Base-by-base conservation (phyloP, 2,329 filamentous ascomycete genomes). In the Talaromyces sp. region DNA sequence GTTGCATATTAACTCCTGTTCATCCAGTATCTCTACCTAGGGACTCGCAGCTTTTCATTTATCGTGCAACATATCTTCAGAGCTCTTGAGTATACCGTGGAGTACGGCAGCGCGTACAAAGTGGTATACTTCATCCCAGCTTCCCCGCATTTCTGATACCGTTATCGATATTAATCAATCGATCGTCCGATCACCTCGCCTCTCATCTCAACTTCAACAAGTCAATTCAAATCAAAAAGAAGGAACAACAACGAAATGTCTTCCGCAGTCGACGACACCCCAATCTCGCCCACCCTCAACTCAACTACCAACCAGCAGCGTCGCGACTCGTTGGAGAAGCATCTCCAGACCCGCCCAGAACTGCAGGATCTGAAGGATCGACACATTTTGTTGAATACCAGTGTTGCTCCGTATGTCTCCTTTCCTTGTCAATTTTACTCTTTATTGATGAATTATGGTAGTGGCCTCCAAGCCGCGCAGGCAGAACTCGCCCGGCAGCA, bases 311-410 rank as follows among this genome's bases (percentile, higher is more conserved):
- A 84, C 67, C 80, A 82, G 69, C 81, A 83, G 68, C 82, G 82
- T 51, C 80, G 83, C 61, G 88, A 91, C 81, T 92, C 89, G 3
- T 83, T 93, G 13, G 89, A 91, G 77, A 87, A 88, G 72, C 87
- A 91, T 73, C 83, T 92, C 63, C 85, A 88, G 75, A 86, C 88
- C 71, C 90, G 92, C 47, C 90, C 90, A 27, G 86, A 84, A 58
- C 73, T 78, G 15, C 82, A 89, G 74, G 88, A 91, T 67, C 80
- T 91, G 67, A 90, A 89, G 78, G 85, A 89, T 69, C 80, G 86
- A 68, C 86, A 91, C 73, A 91, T 91, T 68, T 76, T 91, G 61
- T 81, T 90, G 4, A 85, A 89, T 71, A 90, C 87, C 2, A 88
- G 82, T 71, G 86, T 87, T 69, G 89, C 89, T 53, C 89, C 89